These are phyloP conservation scores for Russula earlei DNA, from an alignment of 768 basidiomycete genomes.

Conservation along the genomic window DNA sequence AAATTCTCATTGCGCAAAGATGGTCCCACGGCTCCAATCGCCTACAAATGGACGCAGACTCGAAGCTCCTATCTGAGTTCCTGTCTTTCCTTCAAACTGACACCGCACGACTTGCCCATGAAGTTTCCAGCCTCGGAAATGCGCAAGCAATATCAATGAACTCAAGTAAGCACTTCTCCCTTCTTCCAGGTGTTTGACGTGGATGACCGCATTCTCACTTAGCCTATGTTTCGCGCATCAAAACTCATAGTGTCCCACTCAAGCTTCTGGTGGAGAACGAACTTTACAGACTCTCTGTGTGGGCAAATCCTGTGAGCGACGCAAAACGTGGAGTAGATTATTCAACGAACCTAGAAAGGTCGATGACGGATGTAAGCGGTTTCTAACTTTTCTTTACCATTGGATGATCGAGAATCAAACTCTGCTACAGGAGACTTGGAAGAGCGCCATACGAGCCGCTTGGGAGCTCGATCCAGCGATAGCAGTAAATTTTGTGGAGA, in stretches of 20 bases:
- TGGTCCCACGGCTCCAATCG: conserved; percentile 97
- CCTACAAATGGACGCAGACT: conserved; percentile 81
- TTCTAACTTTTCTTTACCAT: not conserved
- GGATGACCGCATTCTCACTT: conserved; percentile 35
- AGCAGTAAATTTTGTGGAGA: conserved; percentile 75
- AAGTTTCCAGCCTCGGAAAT: conserved; percentile 54
- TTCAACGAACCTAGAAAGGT: conserved; percentile 44
- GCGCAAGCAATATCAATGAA: conserved; percentile 30
- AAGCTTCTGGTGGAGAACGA: conserved; percentile 85
- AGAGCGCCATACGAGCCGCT: conserved; percentile 52
- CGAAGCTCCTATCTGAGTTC: conserved; percentile 82
- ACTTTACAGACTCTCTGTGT: conserved; percentile 74
- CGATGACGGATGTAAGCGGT: conserved; percentile 48
- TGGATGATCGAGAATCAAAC: conserved; percentile 3
- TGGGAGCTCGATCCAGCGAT: conserved; percentile 84
- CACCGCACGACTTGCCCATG: conserved; percentile 44
- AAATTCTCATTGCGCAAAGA: conserved; percentile 32
- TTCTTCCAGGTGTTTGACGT: conserved; percentile 19
- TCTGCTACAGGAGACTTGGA: conserved; percentile 49
- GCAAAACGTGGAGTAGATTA: conserved; percentile 56
- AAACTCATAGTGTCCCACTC: conserved; percentile 64
- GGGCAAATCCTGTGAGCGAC: conserved; percentile 84
- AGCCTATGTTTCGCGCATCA: conserved; percentile 37
- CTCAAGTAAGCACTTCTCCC: conserved; percentile 27
- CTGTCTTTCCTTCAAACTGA: conserved; percentile 69